Evolutionary conservation across 176 grass and related monocot species (phyloP).

Genomic region (Stipa capillata): DNA sequence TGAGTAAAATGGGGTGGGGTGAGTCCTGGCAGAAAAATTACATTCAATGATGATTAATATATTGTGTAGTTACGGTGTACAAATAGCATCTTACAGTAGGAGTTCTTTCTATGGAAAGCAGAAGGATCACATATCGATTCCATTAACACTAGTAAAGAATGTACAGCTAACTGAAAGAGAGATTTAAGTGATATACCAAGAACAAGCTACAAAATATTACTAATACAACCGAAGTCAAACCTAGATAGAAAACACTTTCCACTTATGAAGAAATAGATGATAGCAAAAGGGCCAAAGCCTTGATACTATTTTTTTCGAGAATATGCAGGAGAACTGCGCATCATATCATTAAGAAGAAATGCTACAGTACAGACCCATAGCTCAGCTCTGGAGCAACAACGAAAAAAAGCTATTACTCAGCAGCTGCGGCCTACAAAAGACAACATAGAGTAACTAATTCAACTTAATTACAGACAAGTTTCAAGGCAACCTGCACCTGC

Average conservation of each 20-base stretch:
- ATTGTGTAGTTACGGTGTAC: not conserved
- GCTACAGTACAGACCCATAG: not conserved
- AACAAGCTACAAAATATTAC: not conserved
- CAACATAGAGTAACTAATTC: not conserved
- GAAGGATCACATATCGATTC: not conserved
- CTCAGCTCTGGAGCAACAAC: not conserved
- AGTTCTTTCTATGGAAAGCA: not conserved
- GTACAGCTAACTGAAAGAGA: not conserved
- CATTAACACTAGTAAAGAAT: not conserved
- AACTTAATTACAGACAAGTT: not conserved
- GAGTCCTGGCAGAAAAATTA: not conserved
- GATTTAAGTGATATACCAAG: not conserved
- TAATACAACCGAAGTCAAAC: not conserved
- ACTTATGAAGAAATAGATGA: not conserved
- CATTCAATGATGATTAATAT: not conserved
- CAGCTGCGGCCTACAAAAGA: not conserved
- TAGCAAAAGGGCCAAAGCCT: not conserved
- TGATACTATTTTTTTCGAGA: not conserved
- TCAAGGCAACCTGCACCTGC: not conserved
- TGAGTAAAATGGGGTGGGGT: constrained; percentile 6
- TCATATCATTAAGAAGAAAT: not conserved
- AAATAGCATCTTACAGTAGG: not conserved
- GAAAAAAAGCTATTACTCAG: not conserved
- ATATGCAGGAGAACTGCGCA: not conserved
- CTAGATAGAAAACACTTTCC: not conserved